Conservation (phyloP, 2,329 filamentous ascomycete genomes). For the Fusarium redolens region DNA sequence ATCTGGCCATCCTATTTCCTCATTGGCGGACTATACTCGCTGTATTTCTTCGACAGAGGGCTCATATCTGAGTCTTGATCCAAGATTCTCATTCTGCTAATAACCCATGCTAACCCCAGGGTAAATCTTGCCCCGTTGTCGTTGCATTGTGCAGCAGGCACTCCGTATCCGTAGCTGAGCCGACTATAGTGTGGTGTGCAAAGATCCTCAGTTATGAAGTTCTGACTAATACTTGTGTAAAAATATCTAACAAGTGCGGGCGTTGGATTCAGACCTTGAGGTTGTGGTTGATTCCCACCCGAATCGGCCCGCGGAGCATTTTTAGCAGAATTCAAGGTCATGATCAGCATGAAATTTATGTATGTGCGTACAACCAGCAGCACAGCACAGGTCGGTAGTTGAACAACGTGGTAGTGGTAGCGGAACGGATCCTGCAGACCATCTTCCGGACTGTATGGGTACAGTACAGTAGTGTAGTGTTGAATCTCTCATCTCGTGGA, state of each 20-base stretch:
- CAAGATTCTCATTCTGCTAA: constrained; percentile 7
- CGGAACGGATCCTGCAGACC: constrained; percentile 28
- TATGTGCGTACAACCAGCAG: neutral
- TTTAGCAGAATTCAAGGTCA: constrained; percentile 26
- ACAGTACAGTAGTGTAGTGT: constrained; percentile 4
- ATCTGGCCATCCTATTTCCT: neutral
- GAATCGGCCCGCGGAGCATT: constrained; percentile 42
- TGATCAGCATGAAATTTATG: constrained; percentile 12
- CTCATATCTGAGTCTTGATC: constrained; percentile 32
- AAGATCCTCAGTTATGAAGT: constrained; percentile 7
- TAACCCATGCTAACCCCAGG: constrained; percentile 19
- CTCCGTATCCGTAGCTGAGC: constrained; percentile 1
- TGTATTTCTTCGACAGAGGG: constrained; percentile 1
- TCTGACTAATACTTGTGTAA: constrained; percentile 29
- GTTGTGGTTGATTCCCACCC: constrained; percentile 20
- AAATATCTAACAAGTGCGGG: constrained; percentile 14
- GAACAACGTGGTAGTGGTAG: constrained; percentile 22
- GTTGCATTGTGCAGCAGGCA: constrained; percentile 6
- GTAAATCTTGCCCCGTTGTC: constrained; percentile 29
- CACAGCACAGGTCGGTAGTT: constrained; percentile 37
- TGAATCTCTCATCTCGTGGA: constrained; percentile 14
- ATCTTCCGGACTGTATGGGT: constrained; percentile 16
- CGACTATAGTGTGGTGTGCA: constrained; percentile 13
- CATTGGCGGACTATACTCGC: constrained; percentile 20
- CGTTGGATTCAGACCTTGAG: neutral